These are phyloP conservation scores for Flaveria ramosissima DNA, from an alignment of 129 eudicot species.

Conservation along the genomic window DNA sequence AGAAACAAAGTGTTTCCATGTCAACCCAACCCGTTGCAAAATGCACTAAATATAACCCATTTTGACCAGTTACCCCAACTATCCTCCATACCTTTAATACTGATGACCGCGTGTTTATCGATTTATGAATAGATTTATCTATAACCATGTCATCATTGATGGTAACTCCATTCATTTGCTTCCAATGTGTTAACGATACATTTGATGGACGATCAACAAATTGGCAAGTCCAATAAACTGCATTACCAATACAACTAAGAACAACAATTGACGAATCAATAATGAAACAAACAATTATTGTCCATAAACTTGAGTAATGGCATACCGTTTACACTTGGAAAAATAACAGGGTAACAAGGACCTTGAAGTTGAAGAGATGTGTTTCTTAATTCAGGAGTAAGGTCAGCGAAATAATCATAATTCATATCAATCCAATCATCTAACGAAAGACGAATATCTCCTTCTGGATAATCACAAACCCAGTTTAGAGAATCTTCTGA, in stretches of 20 bases:
- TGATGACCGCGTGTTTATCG: slow-evolving; percentile 72
- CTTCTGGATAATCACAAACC: slow-evolving; percentile 97
- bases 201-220: slow-evolving; percentile 84
- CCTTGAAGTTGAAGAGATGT: slow-evolving; percentile 92
- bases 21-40: neutral
- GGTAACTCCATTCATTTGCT: slow-evolving; percentile 77
- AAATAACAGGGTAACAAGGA: slow-evolving; percentile 93
- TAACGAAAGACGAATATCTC: slow-evolving; percentile 61
- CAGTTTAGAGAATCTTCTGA: slow-evolving; percentile 84
- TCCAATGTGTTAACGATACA: slow-evolving; percentile 81
- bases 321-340: slow-evolving; percentile 94
- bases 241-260: neutral
- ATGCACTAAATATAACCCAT: neutral
- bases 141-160: slow-evolving; percentile 66
- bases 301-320: slow-evolving; percentile 1
- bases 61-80: neutral
- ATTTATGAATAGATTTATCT: slow-evolving; percentile 74
- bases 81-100: slow-evolving; percentile 62
- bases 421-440: slow-evolving; percentile 91
- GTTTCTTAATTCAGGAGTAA: slow-evolving; percentile 83
- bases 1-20: neutral
- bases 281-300: neutral
- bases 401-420: slow-evolving; percentile 85
- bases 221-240: slow-evolving; percentile 96
- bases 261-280: slow-evolving; percentile 4